Conservation (phyloP, 1,284 basidiomycete genomes). For the Flammula alnicola region DNA sequence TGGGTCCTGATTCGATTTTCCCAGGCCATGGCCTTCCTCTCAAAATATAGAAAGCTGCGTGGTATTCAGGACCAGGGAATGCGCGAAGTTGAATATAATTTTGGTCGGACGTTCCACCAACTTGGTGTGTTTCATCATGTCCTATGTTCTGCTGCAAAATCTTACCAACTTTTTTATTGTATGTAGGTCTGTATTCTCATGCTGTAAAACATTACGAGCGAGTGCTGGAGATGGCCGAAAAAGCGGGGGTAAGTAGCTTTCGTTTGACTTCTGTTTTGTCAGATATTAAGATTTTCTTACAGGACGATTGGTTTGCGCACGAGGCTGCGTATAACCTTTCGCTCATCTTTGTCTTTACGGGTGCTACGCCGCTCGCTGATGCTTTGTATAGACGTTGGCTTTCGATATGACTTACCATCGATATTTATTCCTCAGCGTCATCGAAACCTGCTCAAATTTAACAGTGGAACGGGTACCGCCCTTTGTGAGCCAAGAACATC, state of each 20-base stretch:
- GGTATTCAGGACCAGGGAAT: constrained; percentile 48
- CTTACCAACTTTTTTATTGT: too few relatives aligned
- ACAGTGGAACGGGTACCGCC: too few relatives aligned
- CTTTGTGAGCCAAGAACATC: too few relatives aligned
- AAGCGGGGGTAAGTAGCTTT: constrained; percentile 23
- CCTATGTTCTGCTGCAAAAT: too few relatives aligned
- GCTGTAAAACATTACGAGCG: constrained; percentile 85
- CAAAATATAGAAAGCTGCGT: constrained; percentile 70
- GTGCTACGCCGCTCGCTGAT: constrained; percentile 70
- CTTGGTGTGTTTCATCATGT: constrained; percentile 72
- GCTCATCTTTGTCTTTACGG: constrained; percentile 79
- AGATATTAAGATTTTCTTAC: constrained; percentile 2
- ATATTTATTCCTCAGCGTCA: too few relatives aligned
- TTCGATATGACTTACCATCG: constrained; percentile 20
- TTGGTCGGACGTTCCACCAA: constrained; percentile 89
- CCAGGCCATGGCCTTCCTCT: constrained; percentile 83
- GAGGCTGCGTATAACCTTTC: constrained; percentile 92
- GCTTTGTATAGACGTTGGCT: constrained; percentile 72
- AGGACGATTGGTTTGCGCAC: constrained; percentile 55
- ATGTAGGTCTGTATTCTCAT: constrained; percentile 74
- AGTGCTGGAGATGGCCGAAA: constrained; percentile 67
- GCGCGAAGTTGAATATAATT: constrained; percentile 90
- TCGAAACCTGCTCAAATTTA: too few relatives aligned
- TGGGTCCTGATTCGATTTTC: neutral
- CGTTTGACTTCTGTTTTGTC: constrained; percentile 12